phyloP scores from a whole-genome alignment of 2,329 filamentous ascomycete species.

The Verticillium longisporum region DNA sequence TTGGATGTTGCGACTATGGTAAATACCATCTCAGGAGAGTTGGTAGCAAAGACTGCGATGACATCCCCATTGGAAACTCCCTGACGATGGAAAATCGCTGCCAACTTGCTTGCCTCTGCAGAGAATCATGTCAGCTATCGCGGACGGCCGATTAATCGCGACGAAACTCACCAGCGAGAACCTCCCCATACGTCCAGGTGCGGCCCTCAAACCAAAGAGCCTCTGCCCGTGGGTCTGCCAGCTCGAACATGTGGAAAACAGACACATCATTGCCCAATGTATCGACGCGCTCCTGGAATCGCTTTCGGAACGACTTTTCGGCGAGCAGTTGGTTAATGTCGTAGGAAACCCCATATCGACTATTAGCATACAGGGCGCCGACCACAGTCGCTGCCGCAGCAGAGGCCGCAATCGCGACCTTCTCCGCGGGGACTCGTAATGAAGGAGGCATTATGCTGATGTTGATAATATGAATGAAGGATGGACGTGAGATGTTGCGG shows the following conservation, averaged over 20 bases:
- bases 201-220: slow-evolving; percentile 1
- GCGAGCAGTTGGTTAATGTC: neutral
- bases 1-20: neutral
- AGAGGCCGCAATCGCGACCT: neutral
- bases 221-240: neutral
- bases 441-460: neutral
- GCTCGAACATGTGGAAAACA: neutral
- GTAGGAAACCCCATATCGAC: neutral
- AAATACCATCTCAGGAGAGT: slow-evolving; percentile 1
- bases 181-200: neutral
- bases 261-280: neutral
- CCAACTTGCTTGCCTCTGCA: neutral
- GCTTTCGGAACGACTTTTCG: slow-evolving; percentile 1
- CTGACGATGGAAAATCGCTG: neutral
- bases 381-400: neutral
- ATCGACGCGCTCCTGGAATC: neutral
- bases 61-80: neutral
- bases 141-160: too few relatives aligned
- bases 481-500: too few relatives aligned
- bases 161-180: neutral
- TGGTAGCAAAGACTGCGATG: neutral
- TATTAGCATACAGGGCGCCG: slow-evolving; percentile 1
- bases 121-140: neutral
- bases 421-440: neutral
- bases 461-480: neutral